phyloP scores from a whole-genome alignment of 2,329 filamentous ascomycete genomes.

The Trichoderma arundinaceum region DNA sequence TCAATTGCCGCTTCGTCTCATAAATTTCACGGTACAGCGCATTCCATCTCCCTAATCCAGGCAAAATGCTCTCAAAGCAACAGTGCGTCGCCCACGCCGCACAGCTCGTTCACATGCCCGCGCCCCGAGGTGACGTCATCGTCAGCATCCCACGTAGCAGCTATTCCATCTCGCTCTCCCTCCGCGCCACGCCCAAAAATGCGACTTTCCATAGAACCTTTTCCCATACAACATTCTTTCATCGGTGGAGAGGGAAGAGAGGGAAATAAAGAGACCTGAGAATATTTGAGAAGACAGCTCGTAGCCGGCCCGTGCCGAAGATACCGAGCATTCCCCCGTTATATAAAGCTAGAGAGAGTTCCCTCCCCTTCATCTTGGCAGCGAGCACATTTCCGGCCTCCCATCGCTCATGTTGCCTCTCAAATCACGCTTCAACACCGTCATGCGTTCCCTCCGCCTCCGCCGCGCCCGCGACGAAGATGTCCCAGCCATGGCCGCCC shows the following conservation, averaged over 20 bases:
- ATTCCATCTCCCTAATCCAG: not conserved
- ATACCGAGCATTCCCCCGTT: slow-evolving; percentile 3
- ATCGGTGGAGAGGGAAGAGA: not conserved
- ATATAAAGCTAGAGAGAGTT: not conserved
- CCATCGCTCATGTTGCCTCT: not conserved
- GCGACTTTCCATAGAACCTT: not conserved
- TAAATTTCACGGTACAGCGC: too few species aligned
- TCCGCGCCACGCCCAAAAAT: not conserved
- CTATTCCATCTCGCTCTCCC: not conserved
- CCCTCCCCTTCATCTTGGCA: not conserved
- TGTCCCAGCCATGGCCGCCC: slow-evolving; percentile 31
- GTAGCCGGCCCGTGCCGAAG: slow-evolving; percentile 5
- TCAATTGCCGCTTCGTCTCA: too few species aligned
- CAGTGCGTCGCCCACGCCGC: slow-evolving; percentile 18
- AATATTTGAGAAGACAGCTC: not conserved
- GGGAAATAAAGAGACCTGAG: not conserved
- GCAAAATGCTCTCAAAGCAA: not conserved
- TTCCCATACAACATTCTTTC: not conserved
- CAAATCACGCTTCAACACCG: not conserved
- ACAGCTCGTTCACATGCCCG: slow-evolving; percentile 23
- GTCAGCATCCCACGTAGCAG: slow-evolving; percentile 25
- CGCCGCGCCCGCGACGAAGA: slow-evolving; percentile 31
- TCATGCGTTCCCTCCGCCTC: slow-evolving; percentile 29
- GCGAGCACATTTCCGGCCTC: not conserved
- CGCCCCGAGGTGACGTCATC: slow-evolving; percentile 21